Percentiles rank a stretch among this genome's conserved stretches.
phyloP scores from a whole-genome alignment of 176 grass and related monocot genomes.

The Alopecurus myosuroides region DNA sequence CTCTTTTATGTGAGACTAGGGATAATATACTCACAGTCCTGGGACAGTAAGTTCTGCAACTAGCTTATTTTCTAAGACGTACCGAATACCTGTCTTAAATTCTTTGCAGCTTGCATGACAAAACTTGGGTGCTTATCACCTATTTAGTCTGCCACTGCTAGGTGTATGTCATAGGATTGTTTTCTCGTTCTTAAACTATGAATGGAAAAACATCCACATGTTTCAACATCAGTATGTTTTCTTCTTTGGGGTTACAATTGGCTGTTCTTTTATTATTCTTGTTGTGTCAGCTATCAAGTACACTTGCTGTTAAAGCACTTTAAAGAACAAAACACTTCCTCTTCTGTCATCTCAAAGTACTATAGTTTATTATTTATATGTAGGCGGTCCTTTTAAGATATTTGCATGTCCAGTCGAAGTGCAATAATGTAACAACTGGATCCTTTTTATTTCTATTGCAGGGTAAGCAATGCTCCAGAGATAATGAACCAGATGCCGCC shows the following conservation, averaged over 20 bases:
- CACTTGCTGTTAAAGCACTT: not conserved
- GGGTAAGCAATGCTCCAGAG: constrained; percentile 65
- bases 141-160: not conserved
- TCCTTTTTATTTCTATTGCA: constrained; percentile 27
- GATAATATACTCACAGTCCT: constrained; percentile 62
- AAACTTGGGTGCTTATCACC: not conserved
- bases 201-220: not conserved
- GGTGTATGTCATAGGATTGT: not conserved
- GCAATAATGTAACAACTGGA: not conserved
- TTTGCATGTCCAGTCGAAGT: not conserved
- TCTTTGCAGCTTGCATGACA: not conserved
- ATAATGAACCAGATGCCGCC: constrained; percentile 97
- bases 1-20: constrained; percentile 59
- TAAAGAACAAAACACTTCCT: not conserved
- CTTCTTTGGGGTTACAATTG: not conserved
- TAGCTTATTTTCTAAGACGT: not conserved
- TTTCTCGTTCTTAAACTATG: not conserved
- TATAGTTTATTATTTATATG: constrained; percentile 1
- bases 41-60: constrained; percentile 52
- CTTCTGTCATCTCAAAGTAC: not conserved
- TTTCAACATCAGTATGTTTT: not conserved
- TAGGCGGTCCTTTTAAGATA: not conserved
- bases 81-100: not conserved
- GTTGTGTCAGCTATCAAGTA: not conserved
- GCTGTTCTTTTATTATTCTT: not conserved